Conservation (phyloP, 2,329 filamentous ascomycete species). For the Cladophialophora chaetospira region DNA sequence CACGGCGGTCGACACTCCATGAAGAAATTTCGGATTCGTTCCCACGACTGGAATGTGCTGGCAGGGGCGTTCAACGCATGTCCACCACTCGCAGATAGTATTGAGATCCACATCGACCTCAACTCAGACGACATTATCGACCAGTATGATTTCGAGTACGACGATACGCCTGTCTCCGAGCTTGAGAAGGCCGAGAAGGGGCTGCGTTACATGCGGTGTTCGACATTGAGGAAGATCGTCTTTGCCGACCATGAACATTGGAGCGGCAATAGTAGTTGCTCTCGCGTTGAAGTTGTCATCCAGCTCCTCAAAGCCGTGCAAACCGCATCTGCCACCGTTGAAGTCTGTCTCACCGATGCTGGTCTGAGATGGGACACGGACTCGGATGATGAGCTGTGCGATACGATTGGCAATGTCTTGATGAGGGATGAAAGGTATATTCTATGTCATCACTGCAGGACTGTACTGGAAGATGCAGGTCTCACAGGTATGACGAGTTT, state of each 20-base stretch:
- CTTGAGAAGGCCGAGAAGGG: neutral
- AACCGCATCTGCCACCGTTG: neutral
- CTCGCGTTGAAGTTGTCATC: neutral
- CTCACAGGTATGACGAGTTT: no score
- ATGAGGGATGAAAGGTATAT: no score
- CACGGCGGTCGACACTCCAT: neutral
- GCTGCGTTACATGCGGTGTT: neutral
- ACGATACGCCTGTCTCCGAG: neutral
- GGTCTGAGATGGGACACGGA: neutral
- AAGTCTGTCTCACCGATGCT: neutral
- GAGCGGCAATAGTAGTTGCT: neutral
- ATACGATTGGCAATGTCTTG: neutral
- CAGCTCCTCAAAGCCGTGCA: neutral
- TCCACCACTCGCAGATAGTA: neutral
- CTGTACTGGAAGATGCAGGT: no score
- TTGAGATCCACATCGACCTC: neutral
- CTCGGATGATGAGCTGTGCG: neutral
- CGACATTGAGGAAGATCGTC: neutral
- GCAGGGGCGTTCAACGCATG: neutral
- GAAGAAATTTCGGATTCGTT: neutral
- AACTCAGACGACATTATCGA: neutral
- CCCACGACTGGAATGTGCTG: conserved; percentile 2
- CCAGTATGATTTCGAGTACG: neutral
- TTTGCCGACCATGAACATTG: neutral
- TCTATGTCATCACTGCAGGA: no score